These are phyloP conservation scores for Phaeoacremonium minimum DNA, from an alignment of 2,329 filamentous ascomycete species.

Conservation along the genomic window DNA sequence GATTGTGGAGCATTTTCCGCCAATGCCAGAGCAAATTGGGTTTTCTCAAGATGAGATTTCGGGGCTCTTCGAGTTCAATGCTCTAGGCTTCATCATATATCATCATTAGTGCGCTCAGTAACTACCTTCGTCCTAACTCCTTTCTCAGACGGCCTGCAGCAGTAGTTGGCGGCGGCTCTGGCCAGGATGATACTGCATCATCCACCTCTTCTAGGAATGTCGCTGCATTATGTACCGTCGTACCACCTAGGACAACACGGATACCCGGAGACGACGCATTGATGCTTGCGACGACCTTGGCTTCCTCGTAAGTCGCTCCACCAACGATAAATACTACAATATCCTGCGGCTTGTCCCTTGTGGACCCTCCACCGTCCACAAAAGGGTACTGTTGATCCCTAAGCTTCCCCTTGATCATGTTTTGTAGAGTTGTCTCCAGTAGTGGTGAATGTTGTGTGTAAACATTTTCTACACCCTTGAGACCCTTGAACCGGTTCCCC, in stretches of 20 bases:
- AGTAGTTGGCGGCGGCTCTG: conserved; percentile 50
- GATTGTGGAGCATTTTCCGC: too few species aligned
- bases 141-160: conserved; percentile 23
- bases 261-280: conserved; percentile 89
- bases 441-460: conserved; percentile 96
- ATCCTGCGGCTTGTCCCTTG: conserved; percentile 93
- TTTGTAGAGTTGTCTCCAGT: conserved; percentile 82
- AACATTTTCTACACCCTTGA: conserved; percentile 97
- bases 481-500: conserved; percentile 81
- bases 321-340: conserved; percentile 93
- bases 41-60: too few species aligned
- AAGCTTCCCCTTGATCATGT: conserved; percentile 85
- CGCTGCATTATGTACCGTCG: conserved; percentile 79
- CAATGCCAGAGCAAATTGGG: too few species aligned
- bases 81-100: too few species aligned
- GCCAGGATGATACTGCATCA: conserved; percentile 83
- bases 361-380: conserved; percentile 80
- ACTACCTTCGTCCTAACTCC: conserved; percentile 19
- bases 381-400: conserved; percentile 90
- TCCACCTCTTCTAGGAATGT: conserved; percentile 91
- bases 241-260: conserved; percentile 84
- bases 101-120: too few species aligned
- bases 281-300: conserved; percentile 90
- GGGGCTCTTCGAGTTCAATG: too few species aligned
- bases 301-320: conserved; percentile 93